A percentile compares a stretch with the other conserved stretches of the same genome.
phyloP scores from a whole-genome alignment of 192 early-diverging fungal species.

The Backusella parvicylindrica region DNA sequence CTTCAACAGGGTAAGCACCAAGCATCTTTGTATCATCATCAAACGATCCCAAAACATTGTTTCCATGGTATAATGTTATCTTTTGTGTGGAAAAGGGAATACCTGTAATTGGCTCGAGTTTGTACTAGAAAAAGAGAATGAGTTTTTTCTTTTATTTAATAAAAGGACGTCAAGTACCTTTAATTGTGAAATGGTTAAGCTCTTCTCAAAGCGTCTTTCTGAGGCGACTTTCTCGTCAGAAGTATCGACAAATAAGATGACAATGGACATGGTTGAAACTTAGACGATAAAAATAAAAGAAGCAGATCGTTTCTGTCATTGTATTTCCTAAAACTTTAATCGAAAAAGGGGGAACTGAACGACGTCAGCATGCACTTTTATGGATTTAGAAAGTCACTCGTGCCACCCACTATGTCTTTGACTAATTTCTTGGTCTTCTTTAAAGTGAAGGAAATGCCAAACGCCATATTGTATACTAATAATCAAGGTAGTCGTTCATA shows the following conservation, averaged over 20 bases:
- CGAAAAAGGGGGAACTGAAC: background rate
- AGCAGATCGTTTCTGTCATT: background rate
- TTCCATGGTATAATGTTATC: constrained; percentile 57
- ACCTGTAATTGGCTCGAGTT: constrained; percentile 91
- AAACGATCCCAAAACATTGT: constrained; percentile 46
- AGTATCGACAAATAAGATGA: constrained; percentile 87
- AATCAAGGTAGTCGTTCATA: too few species aligned
- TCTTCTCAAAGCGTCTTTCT: constrained; percentile 86
- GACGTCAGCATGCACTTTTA: background rate
- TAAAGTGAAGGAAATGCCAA: too few species aligned
- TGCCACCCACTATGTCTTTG: background rate
- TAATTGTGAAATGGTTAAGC: constrained; percentile 59
- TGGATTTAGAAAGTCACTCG: background rate
- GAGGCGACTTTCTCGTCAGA: constrained; percentile 63
- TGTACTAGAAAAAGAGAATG: constrained; percentile 47
- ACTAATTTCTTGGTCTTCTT: too few species aligned
- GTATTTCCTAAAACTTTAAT: background rate
- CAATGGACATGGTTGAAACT: constrained; percentile 57
- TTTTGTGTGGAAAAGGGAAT: constrained; percentile 67
- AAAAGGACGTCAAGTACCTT: constrained; percentile 68
- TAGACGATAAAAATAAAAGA: background rate
- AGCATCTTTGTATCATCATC: constrained; percentile 66
- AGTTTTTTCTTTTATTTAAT: background rate
- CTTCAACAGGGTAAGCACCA: constrained; percentile 81
- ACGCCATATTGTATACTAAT: too few species aligned